These are phyloP conservation scores for Comarum palustre DNA, from an alignment of 306 rosid species.

Conservation along the genomic window DNA sequence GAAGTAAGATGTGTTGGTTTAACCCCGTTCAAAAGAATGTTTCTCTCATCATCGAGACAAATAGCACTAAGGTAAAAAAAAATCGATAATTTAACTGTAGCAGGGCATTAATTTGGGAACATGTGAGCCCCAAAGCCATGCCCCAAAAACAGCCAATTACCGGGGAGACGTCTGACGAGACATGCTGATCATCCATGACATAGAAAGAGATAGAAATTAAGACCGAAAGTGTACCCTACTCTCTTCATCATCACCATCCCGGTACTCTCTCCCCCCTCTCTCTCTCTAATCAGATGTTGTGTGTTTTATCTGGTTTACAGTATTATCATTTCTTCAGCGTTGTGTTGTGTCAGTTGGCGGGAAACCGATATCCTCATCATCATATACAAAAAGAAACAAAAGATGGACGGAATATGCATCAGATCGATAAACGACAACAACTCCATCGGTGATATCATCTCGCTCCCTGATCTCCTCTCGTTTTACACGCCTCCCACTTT, in stretches of 20 bases:
- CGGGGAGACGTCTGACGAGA: constrained; percentile 65
- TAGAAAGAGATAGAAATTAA: constrained; percentile 1
- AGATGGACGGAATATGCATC: constrained; percentile 9
- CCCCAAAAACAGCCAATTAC: constrained; percentile 47
- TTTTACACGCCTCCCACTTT: background rate
- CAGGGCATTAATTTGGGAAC: constrained; percentile 5
- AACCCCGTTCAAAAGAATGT: no score
- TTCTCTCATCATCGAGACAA: no score
- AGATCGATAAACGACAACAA: constrained; percentile 2
- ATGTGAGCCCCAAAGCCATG: constrained; percentile 27
- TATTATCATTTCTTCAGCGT: background rate
- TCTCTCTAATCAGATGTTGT: background rate
- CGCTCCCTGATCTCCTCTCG: background rate
- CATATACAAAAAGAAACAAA: constrained; percentile 2
- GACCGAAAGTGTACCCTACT: background rate
- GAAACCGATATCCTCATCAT: constrained; percentile 35
- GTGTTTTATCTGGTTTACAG: background rate
- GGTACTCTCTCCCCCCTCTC: constrained; percentile 15
- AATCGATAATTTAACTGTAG: no score
- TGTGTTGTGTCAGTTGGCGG: constrained; percentile 57
- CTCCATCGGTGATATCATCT: background rate
- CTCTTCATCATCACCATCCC: constrained; percentile 13
- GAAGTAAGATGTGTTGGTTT: no score
- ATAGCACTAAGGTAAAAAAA: no score
- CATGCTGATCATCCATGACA: constrained; percentile 34